Base-by-base conservation (phyloP, 148 eudicot species). In the Silene uniflora region DNA sequence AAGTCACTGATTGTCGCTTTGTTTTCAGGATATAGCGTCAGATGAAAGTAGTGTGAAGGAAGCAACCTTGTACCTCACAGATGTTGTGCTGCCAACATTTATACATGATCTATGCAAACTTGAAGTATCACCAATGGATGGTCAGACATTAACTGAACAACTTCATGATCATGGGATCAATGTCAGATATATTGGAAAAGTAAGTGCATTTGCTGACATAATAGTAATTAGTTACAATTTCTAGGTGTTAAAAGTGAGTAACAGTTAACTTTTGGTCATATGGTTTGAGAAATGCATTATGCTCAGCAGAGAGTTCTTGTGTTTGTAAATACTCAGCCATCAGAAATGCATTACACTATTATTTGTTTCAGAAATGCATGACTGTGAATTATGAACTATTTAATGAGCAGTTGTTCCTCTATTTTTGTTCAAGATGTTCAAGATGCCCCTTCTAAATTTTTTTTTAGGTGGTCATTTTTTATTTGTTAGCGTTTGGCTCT, bases 71-170 rank as follows among this genome's bases (percentile, higher is more conserved):
- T 91, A 91, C 86, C 91, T 96, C 73, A 80, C 82, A 71, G 85
- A 89, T 81, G 82, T 76, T 9, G 91, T 88, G 82, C 82, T 92
- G 52, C 91, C 94, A 23, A 92, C 89, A 84, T 91, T 96, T 71
- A 80, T 86, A 66, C 87, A 92, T 72, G 99, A 96, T 88, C 91
- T 96, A 32, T 86, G 94, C 85, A 76, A 96, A 64, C 98, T 96
- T 72, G 99, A 96, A 82, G 97, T 96, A 75, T 96, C 99, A 75
- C 99, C 99, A 62, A 96, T 96, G 99, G 99, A 96, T 84, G 99
- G 99, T n/a, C 99, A 96, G 81, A 92, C 99, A 32, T 86, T 96
- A 69, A 92, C 98, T 69, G 99, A 96, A 75, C 98, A 97, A 73
- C 98, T 96, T 54, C 99, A 96, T 87, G 91, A 97, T 56, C 96